phyloP scores from a whole-genome alignment of 371 early-diverging fungal genomes.

The Lichtheimia ramosa region DNA sequence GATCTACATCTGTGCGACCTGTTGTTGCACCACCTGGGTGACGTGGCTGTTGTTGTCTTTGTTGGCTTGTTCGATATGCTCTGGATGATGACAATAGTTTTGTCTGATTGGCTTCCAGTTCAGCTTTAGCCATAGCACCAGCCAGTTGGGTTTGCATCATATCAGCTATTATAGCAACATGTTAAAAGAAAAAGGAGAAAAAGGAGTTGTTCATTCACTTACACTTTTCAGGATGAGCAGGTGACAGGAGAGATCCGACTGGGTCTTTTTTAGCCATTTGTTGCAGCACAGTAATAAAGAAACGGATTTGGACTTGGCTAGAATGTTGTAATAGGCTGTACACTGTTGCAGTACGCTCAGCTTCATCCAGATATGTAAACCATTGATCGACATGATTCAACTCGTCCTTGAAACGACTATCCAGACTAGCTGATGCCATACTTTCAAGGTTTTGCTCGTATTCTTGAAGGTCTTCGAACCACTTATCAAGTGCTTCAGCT shows the following conservation, averaged over 20 bases:
- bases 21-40: constrained; percentile 26
- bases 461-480: constrained; percentile 89
- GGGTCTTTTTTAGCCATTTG: constrained; percentile 83
- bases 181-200: constrained; percentile 8
- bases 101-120: constrained; percentile 62
- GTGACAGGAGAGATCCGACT: constrained; percentile 50
- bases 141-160: constrained; percentile 59
- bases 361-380: constrained; percentile 87
- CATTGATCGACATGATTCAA: constrained; percentile 92
- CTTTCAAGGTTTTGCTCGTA: constrained; percentile 90
- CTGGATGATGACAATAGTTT: constrained; percentile 43
- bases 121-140: constrained; percentile 64
- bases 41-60: constrained; percentile 12
- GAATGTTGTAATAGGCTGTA: constrained; percentile 89
- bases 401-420: constrained; percentile 62
- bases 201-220: constrained; percentile 3
- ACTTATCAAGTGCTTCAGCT: constrained; percentile 83
- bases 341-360: constrained; percentile 90
- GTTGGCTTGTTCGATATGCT: background rate
- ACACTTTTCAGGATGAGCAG: constrained; percentile 55
- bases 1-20: constrained; percentile 56
- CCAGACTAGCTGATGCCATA: constrained; percentile 91
- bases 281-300: constrained; percentile 88
- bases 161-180: constrained; percentile 28
- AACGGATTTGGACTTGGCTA: constrained; percentile 87